Conservation (phyloP, 495 filamentous ascomycete species). For the Acidiella bohemica region DNA sequence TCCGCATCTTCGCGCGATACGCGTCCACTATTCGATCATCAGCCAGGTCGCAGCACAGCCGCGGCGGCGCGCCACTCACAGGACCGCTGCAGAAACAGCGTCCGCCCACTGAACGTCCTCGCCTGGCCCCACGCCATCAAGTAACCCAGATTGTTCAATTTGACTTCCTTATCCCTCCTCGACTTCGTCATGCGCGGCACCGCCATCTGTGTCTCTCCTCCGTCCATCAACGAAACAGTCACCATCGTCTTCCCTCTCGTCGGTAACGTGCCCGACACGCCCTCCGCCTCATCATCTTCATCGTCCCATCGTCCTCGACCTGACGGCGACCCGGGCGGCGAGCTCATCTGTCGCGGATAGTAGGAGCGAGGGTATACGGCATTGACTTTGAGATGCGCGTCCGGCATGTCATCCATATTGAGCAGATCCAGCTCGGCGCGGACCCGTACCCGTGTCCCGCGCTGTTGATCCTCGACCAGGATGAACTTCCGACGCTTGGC, state of each 20-base stretch:
- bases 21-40: constrained; percentile 90
- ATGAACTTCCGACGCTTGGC: constrained; percentile 91
- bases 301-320: constrained; percentile 45
- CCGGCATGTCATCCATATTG: constrained; percentile 84
- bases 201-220: constrained; percentile 49
- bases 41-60: constrained; percentile 13
- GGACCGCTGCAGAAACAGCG: constrained; percentile 82
- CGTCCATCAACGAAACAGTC: constrained; percentile 61
- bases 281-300: constrained; percentile 34
- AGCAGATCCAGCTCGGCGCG: constrained; percentile 77
- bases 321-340: constrained; percentile 46
- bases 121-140: constrained; percentile 93
- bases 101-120: constrained; percentile 68
- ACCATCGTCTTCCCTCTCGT: constrained; percentile 45
- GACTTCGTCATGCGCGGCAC: constrained; percentile 57
- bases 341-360: constrained; percentile 76
- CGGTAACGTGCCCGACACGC: constrained; percentile 18
- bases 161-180: constrained; percentile 61
- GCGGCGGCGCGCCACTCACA: constrained; percentile 45
- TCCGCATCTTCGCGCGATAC: constrained; percentile 85
- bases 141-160: constrained; percentile 84
- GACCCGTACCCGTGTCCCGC: constrained; percentile 65
- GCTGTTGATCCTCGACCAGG: constrained; percentile 75
- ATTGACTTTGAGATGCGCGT: constrained; percentile 77
- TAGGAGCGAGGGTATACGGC: constrained; percentile 83